Evolutionary conservation across 306 rosid species (phyloP).

Genomic region (Medicago truncatula): DNA sequence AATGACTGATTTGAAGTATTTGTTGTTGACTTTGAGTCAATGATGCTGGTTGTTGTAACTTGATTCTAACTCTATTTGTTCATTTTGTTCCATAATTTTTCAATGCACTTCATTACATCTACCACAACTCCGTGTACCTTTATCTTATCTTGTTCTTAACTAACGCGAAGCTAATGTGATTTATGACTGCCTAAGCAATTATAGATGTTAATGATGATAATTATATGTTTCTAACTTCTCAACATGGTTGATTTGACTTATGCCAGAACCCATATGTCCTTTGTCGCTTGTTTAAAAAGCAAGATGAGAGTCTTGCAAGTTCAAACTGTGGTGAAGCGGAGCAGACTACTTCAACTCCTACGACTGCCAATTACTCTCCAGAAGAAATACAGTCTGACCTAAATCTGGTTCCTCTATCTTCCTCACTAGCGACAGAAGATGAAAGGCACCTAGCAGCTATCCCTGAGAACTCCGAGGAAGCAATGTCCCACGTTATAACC

Average conservation of each 20-base stretch:
- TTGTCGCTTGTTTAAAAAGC: conserved; percentile 86
- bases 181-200: conserved; percentile 13
- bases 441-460: conserved; percentile 39
- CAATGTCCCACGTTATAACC: conserved; percentile 52
- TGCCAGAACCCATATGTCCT: conserved; percentile 82
- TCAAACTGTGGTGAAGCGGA: conserved; percentile 62
- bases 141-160: background rate
- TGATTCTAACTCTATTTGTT: conserved; percentile 5
- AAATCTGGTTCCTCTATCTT: conserved; percentile 50
- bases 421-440: conserved; percentile 54
- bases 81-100: conserved; percentile 23
- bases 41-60: conserved; percentile 16
- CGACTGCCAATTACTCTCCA: conserved; percentile 54
- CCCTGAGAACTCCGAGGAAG: conserved; percentile 56
- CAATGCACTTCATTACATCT: background rate
- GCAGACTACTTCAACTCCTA: conserved; percentile 55
- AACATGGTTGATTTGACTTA: conserved; percentile 39
- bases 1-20: conserved; percentile 17
- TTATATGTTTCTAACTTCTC: conserved; percentile 36
- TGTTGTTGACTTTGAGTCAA: conserved; percentile 27
- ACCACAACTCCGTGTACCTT: background rate
- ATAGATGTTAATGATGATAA: conserved; percentile 12
- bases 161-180: conserved; percentile 19
- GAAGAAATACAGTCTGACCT: conserved; percentile 60
- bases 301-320: conserved; percentile 70